Conservation (phyloP, 78 protist genomes). For the Dictyostelium firmibasis region DNA sequence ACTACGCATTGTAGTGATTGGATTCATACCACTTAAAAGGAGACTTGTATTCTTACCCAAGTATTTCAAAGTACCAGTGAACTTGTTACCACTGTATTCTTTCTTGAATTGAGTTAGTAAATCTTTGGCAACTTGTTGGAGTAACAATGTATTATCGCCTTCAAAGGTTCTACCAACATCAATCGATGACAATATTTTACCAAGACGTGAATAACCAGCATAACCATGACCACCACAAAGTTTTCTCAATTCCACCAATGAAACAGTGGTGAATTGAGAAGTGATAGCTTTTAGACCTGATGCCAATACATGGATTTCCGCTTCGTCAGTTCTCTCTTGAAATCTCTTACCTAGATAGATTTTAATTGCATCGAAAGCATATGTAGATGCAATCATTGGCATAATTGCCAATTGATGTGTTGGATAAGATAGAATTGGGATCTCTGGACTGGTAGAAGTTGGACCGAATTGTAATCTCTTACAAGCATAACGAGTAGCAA, state of each 20-base stretch:
- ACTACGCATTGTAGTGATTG: constrained; percentile 34
- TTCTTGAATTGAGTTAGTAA: constrained; percentile 76
- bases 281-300: constrained; percentile 39
- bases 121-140: constrained; percentile 85
- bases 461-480: constrained; percentile 76
- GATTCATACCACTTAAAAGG: constrained; percentile 15
- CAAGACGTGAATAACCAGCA: constrained; percentile 43
- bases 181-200: neutral
- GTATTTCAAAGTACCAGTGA: constrained; percentile 68
- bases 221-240: constrained; percentile 93
- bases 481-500: constrained; percentile 65
- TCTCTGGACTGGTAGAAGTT: constrained; percentile 34
- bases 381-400: constrained; percentile 76
- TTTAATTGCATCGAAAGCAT: constrained; percentile 62
- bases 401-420: constrained; percentile 53
- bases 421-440: constrained; percentile 58
- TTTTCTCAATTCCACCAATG: constrained; percentile 53
- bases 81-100: constrained; percentile 54
- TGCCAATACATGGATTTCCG: constrained; percentile 65
- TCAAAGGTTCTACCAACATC: constrained; percentile 71
- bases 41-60: constrained; percentile 52
- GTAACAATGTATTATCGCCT: constrained; percentile 80
- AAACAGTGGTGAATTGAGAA: neutral
- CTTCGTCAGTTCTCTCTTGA: constrained; percentile 42
- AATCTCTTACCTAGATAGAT: constrained; percentile 12